A percentile compares a stretch with the other conserved stretches of the same genome.
Evolutionary conservation across 345 rosid species (phyloP).

Genomic region (Citrus maxima): DNA sequence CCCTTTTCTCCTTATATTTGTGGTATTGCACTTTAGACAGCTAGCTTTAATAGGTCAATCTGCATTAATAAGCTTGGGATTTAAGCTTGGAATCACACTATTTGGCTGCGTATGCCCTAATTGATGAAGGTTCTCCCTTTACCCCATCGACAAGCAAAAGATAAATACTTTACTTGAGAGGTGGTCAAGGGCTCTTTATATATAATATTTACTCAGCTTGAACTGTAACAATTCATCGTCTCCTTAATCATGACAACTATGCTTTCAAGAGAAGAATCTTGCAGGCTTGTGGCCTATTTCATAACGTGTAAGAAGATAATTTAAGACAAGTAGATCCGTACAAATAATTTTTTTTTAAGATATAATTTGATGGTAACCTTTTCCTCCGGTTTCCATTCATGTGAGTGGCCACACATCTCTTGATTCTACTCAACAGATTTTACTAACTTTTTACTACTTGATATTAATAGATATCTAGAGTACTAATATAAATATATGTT

Average conservation of each 20-base stretch:
- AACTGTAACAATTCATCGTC: not conserved
- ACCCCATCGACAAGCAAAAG: constrained; percentile 45
- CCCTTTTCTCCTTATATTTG: constrained; percentile 10
- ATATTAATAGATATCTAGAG: too few relatives aligned
- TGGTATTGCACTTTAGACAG: not conserved
- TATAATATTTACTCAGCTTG: not conserved
- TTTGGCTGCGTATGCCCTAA: constrained; percentile 4
- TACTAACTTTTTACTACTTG: too few relatives aligned
- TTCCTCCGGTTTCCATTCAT: too few relatives aligned
- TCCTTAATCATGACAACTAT: too few relatives aligned
- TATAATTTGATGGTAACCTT: too few relatives aligned
- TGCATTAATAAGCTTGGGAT: constrained; percentile 29
- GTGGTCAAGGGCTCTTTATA: not conserved
- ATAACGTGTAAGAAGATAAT: too few relatives aligned
- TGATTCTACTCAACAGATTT: too few relatives aligned
- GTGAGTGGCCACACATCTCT: too few relatives aligned
- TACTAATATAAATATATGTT: too few relatives aligned
- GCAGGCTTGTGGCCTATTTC: not conserved
- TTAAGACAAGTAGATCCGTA: too few relatives aligned
- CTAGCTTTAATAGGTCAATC: constrained; percentile 1
- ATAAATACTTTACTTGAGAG: constrained; percentile 37
- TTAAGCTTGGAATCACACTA: constrained; percentile 33
- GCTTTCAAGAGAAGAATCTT: not conserved
- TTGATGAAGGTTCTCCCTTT: constrained; percentile 32
- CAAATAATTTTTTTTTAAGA: too few relatives aligned